Conservation (phyloP, 139 green algal genomes). For the Spirogloea muscicola region DNA sequence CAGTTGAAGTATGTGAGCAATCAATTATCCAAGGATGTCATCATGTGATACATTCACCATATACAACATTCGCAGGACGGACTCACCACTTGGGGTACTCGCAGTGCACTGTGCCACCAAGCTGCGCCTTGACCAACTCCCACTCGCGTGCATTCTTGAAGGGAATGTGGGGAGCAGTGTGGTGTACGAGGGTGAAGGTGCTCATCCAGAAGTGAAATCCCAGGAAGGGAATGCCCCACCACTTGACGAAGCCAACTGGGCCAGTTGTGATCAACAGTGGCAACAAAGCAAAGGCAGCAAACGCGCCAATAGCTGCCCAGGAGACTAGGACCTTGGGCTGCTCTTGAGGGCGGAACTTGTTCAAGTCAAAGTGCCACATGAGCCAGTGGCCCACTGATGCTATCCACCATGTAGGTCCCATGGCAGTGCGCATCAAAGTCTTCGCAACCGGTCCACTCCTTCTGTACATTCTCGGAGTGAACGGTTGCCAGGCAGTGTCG, state of each 20-base stretch:
- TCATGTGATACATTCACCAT: too few relatives aligned
- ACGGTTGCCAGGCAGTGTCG: conserved; percentile 42
- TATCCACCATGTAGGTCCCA: conserved; percentile 34
- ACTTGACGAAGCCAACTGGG: conserved; percentile 76
- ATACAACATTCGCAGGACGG: background rate
- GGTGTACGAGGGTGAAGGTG: conserved; percentile 97
- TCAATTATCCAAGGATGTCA: too few relatives aligned
- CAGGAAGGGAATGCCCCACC: conserved; percentile 95
- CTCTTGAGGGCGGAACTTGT: conserved; percentile 26
- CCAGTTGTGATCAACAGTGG: conserved; percentile 75
- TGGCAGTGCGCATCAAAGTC: conserved; percentile 7
- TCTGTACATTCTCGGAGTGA: conserved; percentile 35
- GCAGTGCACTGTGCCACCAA: conserved; percentile 92
- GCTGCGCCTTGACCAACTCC: conserved; percentile 87
- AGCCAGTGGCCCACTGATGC: conserved; percentile 38
- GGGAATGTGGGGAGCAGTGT: conserved; percentile 96
- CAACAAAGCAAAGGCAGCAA: conserved; percentile 40
- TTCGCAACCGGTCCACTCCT: background rate
- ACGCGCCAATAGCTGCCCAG: conserved; percentile 58
- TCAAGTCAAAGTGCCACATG: conserved; percentile 38
- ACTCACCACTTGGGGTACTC: conserved; percentile 75
- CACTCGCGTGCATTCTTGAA: conserved; percentile 86
- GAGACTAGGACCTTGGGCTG: conserved; percentile 59
- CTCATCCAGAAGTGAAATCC: conserved; percentile 97
- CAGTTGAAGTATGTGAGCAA: too few relatives aligned